phyloP scores from a whole-genome alignment of 208 protist species.

The Leishmania aethiopica region DNA sequence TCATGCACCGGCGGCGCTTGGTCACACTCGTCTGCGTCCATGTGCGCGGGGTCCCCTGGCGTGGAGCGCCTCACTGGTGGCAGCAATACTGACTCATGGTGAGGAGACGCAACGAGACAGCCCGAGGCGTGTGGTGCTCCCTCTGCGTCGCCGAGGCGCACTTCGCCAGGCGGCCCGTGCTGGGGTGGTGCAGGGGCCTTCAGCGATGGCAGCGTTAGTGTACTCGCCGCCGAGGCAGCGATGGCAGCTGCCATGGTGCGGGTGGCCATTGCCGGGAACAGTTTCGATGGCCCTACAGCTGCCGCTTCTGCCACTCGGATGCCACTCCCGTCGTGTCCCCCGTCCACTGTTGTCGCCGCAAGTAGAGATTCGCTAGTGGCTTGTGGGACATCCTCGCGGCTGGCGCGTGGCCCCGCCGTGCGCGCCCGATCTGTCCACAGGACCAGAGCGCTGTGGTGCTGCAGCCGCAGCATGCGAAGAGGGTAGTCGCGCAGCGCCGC shows the following conservation, averaged over 20 bases:
- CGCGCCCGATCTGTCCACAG: constrained; percentile 6
- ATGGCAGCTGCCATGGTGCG: constrained; percentile 12
- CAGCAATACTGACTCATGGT: neutral
- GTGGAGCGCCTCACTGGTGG: neutral
- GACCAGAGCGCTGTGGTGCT: constrained; percentile 14
- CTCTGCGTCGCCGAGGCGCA: neutral
- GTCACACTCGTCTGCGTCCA: neutral
- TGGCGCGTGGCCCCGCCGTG: neutral
- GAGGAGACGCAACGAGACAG: neutral
- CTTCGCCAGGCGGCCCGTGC: neutral
- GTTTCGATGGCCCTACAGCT: constrained; percentile 5
- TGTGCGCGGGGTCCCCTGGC: neutral
- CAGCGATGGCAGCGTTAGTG: neutral
- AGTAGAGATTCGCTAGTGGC: neutral
- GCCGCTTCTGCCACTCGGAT: neutral
- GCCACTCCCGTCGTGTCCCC: neutral
- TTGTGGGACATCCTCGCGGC: neutral
- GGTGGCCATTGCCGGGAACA: constrained; percentile 9
- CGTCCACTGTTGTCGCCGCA: neutral
- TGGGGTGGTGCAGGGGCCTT: neutral
- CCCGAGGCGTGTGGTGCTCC: neutral
- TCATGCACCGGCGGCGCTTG: neutral
- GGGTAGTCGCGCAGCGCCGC: constrained; percentile 16
- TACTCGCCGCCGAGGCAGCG: constrained; percentile 6
- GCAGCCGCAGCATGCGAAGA: constrained; percentile 6